Base-by-base conservation (phyloP, 257 asterid species). In the Leptodermis oblonga region DNA sequence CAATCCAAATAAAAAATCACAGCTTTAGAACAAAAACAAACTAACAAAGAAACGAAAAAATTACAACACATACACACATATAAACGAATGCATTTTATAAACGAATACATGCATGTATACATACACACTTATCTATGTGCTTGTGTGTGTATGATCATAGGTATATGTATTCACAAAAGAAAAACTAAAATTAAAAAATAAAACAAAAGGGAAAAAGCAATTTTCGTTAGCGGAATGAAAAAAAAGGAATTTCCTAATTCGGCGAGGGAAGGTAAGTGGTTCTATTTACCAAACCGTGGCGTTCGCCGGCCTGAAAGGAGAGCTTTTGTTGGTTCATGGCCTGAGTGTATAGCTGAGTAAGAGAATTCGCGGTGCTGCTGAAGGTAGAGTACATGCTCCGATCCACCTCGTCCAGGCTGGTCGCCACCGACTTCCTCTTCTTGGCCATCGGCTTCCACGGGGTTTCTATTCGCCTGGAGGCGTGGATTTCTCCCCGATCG, bases 351-450 rank as follows among this genome's bases (percentile, higher is more conserved):
- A 90, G 96, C 87, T 92, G 97, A 17, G 95, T 90, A 22, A 92
- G 97, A 30, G 95, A 88, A 77, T 90, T 92, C 14, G 97, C 96
- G n/a, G 95, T 87, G 85, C 85, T 83, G 86, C 95, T 86, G 76
- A 90, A 92, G 60, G 95, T 81, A 65, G 92, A 77, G 76, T 90
- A 88, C 96, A 90, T 84, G 86, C 84, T 84, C 76, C 97, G 97
- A 86, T 92, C 98, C 80, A 92, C 97, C 91, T 90, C 97, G 70
- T 92, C 98, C 61, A 90, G 81, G 73, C 96, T 80, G 60, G 90
- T 75, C 45, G 96, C 88, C 65, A 86, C 83, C 69, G 97, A 90
- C 83, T 92, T 92, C 85, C 97, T 84, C 83, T 92, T 92, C 90
- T 90, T 92, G 26, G 83, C 92, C 98, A 92, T 92, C 77, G 41